Evolutionary conservation across 1,139 yeast species (phyloP), one percentile per base, ranked within the genome.

Genomic region (Blastobotrys petasosporus): DNA sequence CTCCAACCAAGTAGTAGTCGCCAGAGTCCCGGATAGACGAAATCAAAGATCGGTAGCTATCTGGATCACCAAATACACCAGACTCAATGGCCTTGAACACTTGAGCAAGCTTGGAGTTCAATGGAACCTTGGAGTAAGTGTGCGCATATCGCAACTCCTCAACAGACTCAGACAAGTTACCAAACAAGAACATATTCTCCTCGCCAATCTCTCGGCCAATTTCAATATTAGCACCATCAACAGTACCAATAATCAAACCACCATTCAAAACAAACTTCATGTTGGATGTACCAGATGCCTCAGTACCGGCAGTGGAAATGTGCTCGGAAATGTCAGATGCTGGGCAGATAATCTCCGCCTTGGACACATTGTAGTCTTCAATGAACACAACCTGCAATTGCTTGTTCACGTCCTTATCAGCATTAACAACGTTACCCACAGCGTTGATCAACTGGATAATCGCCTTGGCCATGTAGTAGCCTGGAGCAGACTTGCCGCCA

Each of bases 221-320:
- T 69, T 90, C 97, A 47, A 90, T 95, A 62, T 88, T 90, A 53
- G 97, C 97, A 63, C 97, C 97, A 63, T 90, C 97, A 55, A 90
- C 95, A 13, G 97, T 88, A 63, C 97, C 97, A 58, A 88, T 82
- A 56, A 88, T 85, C 55, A 90, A 75, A 44, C 97, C 97, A 67
- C 96, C 97, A 62, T 87, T 88, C 67, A 88, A 71, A 29, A 88
- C 95, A 64, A 88, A 88, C 70, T 88, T 90, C 97, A 88, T 88
- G 71, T 88, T 88, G 41, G 95, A 85, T 39, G 97, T 88, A 64
- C 97, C 97, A 1, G 94, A 84, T 23, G 95, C 97, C 66, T 88
- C 97, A 20, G 97, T 88, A 58, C 97, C 97, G 9, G 97, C 97
- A 41, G 97, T 88, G n/a, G 96, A 87, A 56, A 88, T 90, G 68